Base-by-base conservation (phyloP, 179 eudicot genomes). In the Beta corolliflora region DNA sequence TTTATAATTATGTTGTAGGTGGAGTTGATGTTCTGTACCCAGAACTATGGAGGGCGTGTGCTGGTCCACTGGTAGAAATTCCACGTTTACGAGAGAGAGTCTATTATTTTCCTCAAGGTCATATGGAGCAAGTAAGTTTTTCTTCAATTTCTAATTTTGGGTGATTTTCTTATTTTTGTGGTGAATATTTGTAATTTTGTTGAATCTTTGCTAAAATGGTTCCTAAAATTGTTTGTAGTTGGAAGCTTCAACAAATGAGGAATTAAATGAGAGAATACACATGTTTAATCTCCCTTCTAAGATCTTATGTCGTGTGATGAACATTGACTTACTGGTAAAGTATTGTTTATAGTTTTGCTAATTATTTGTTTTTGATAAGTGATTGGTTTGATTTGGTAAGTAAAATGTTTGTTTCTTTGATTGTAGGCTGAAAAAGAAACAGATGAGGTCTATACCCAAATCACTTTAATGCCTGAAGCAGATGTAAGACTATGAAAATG, bases 91-190 rank as follows among this genome's bases (percentile, higher is more conserved):
- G 81, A 31, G 97, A 94, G 80, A 89, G 85, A 78, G 98, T 96
- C 46, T 91, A 85, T 59, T 96, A 96, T 84, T 96, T 96, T 45
- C 99, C 99, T 1, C 99, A 96, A 87, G 99, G 99, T 41, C 98
- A 92, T 78, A 85, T 96, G 91, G 98, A 96, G 81, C 97, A 96
- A 86, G 99, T 96, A 80, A 82, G 93, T 82, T 71, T 60, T 5
- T 41, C 5, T 71, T 36, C 73, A 9, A 45, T 15, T 76, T 41
- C 13, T 18, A 59, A 70, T 45, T 60, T 69, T 31, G 41, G 73
- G 25, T 82, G 31, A 31, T 14, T 54, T 52, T 41, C 41, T 36
- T 36, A n/a, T 1, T 36, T 0, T 36, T 16, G 13, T 2, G 18
- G 9, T 45, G 19, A 14, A 10, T 64, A 45, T 60, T 48, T 29